Base-by-base conservation (phyloP, 2,329 filamentous ascomycete genomes). In the Scleromitrula shiraiana region DNA sequence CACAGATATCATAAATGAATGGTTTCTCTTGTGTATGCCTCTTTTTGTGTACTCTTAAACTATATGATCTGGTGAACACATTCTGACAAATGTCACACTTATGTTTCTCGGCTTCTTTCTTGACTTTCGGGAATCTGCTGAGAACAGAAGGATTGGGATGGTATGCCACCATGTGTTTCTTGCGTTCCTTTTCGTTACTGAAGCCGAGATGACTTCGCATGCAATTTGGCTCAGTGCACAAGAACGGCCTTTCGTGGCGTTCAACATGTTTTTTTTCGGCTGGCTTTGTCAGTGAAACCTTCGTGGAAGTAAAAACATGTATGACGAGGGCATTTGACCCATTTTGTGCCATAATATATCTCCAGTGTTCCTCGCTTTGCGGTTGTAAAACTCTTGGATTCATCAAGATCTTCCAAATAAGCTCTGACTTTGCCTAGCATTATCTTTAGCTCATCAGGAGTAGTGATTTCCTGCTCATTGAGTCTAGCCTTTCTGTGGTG, bases 261-360 rank as follows among this genome's bases (percentile, higher is more conserved):
- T 58, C 54, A 27, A 65, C 44, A 47, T 71, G 68, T 7, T 59
- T 36, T 5, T 70, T 62, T n/a, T n/a, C 64, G 56, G 14, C 52
- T 42, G 38, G 52, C 51, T 0, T 41, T 46, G 24, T 63, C 62
- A 4, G 53, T 45, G 50, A 71, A 71, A 0, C 69, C 68, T 41
- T 69, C 59, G 23, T 66, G 62, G 49, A 70, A 71, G 52, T 66
- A 68, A 27, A 54, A 62, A 51, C 68, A 71, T n/a, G 59, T 66
- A 23, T 64, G 52, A 27, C 59, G 63, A 1, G 59, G 58, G 47
- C 68, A 71, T 53, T 69, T 70, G 60, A 64, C 69, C 7, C 53
- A 50, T 5, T 61, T 63, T 2, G 53, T 15, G 6, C 69, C 67
- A 45, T 71, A 69, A 33, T 62, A 54, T 4, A 20, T 17, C 1